Percentiles rank a stretch among this genome's conserved stretches.
Conservation (phyloP, 345 rosid species). For the Eutrema heterophyllum region DNA sequence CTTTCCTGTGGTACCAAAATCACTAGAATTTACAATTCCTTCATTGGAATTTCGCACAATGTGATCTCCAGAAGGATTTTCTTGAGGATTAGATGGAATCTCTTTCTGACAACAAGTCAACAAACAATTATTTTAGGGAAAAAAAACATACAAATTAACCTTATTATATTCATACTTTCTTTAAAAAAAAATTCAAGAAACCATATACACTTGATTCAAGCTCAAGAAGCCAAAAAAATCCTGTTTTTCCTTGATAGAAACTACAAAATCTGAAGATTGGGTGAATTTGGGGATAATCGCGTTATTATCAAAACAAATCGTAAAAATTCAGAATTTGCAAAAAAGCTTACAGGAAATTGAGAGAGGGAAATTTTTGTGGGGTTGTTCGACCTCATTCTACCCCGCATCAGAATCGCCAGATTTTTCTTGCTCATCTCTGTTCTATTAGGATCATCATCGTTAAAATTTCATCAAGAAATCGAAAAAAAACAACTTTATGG, state of each 20-base stretch:
- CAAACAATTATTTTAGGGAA: neutral
- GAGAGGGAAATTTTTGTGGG: constrained; percentile 40
- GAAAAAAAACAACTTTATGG: neutral
- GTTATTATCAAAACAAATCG: neutral
- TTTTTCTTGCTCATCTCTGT: constrained; percentile 71
- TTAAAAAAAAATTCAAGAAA: neutral
- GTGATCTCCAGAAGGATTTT: constrained; percentile 22
- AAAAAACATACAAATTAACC: neutral
- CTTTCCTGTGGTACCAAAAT: constrained; percentile 29
- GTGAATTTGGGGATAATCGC: neutral
- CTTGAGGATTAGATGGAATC: constrained; percentile 33
- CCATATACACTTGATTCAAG: neutral
- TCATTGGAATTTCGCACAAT: constrained; percentile 3
- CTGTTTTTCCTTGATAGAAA: neutral
- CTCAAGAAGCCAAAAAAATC: neutral
- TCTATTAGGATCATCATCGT: neutral
- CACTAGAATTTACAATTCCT: constrained; percentile 18
- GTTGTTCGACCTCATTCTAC: constrained; percentile 59
- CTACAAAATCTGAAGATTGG: neutral
- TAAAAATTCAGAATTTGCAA: no score
- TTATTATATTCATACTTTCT: neutral
- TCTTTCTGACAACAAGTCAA: constrained; percentile 31
- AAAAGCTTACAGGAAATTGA: constrained; percentile 47
- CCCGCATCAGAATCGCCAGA: constrained; percentile 61
- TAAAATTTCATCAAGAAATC: neutral